phyloP scores from a whole-genome alignment of 768 basidiomycete genomes.

The Arthromyces matolae region DNA sequence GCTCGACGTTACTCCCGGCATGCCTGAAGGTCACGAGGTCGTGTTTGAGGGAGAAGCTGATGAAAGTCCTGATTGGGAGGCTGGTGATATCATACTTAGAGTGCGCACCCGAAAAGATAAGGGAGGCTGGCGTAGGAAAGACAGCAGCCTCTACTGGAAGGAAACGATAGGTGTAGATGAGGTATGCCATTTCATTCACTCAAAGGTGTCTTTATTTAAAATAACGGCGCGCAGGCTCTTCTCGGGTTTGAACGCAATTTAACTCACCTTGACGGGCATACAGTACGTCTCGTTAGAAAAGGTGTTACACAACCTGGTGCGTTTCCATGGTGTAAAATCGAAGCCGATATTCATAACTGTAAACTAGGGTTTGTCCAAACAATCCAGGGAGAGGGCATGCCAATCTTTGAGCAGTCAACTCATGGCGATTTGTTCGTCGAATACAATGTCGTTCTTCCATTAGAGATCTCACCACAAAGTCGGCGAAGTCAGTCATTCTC shows the following conservation, averaged over 20 bases:
- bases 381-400: constrained; percentile 89
- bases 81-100: constrained; percentile 88
- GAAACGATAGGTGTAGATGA: constrained; percentile 91
- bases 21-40: constrained; percentile 91
- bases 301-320: constrained; percentile 91
- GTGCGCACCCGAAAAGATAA: constrained; percentile 74
- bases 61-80: constrained; percentile 93
- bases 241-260: constrained; percentile 93
- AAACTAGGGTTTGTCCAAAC: constrained; percentile 74
- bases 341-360: background rate
- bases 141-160: constrained; percentile 86
- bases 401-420: constrained; percentile 52
- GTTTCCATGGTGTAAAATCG: constrained; percentile 13
- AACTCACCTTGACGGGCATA: constrained; percentile 87
- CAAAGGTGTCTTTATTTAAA: too few species aligned
- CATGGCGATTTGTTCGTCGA: constrained; percentile 89
- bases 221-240: too few species aligned
- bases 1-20: constrained; percentile 80
- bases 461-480: constrained; percentile 60
- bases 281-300: constrained; percentile 61
- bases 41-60: constrained; percentile 96
- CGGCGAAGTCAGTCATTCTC: constrained; percentile 63
- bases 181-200: constrained; percentile 45
- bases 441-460: constrained; percentile 88
- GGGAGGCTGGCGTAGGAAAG: constrained; percentile 87